Evolutionary conservation across 176 grass and related monocot genomes (phyloP), one percentile per base, ranked within the genome.

Genomic region (Carex littledalei): DNA sequence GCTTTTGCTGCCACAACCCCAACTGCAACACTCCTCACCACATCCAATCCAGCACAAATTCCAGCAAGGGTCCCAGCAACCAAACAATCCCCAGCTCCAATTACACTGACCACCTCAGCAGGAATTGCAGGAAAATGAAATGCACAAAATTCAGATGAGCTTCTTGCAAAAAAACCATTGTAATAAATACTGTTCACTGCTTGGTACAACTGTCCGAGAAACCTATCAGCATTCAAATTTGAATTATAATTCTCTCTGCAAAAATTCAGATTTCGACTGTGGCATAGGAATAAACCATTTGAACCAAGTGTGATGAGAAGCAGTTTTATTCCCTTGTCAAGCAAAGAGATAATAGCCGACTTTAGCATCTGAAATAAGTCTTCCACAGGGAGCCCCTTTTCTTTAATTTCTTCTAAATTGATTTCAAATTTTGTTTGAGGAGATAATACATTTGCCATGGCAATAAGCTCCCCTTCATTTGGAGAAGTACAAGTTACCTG

Each of bases 401-500:
- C 77, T 88, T 62, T 56, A 54, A 57, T 71, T 34, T 88, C 20
- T 37, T 94, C 79, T 8, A 29, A 68, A 26, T 70, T 86, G 14
- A 85, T 57, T 71, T 74, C 81, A 87, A 90, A 93, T 83, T 89
- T 88, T 70, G 56, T 80, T 6, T 52, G 55, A 17, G 91, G 77
- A 73, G 88, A 92, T 67, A 98, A 75, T 66, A 92, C 58, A 75
- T 91, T 93, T 79, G 95, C 95, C 95, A 98, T 98, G 63, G 91
- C 86, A 85, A 93, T 83, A 76, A 98, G 95, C 83, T 98, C 93
- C 74, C 81, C 84, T 87, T 94, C 93, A 86, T 98, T 98, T 15
- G 95, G 95, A 45, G 95, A 93, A 88, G 91, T 86, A 84, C 85
- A 98, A 81, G 91, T 89, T 89, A 98, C 78, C 95, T 98, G 89